Base-by-base conservation (phyloP, 2,329 filamentous ascomycete species). In the Xylariaceae sp. region DNA sequence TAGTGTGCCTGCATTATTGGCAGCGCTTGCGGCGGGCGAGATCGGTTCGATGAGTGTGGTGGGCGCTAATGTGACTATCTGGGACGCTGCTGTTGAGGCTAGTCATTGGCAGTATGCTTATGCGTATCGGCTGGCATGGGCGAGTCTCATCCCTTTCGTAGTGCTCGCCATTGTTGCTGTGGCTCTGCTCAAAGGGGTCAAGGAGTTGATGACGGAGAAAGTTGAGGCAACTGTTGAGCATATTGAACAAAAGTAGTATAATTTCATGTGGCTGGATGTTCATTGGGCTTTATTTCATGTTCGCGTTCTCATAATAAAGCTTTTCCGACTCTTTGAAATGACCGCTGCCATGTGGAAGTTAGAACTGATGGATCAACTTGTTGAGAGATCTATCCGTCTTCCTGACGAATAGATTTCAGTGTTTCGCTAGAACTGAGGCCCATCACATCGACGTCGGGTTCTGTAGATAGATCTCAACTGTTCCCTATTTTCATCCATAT, bases 131-230 rank as follows among this genome's bases (percentile, higher is more conserved):
- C 52, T 76, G 33, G 75, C 72, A 0, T 77, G 73, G 72, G 60
- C 69, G 6, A 74, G 69, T 38, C 65, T 77, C 17, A 70, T 76
- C 8, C 74, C 75, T 0, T 77, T 78, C 55, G 69, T 76, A 2
- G 70, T 75, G 4, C 52, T 77, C 20, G 74, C 72, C 1, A 60
- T 73, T 4, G 62, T 71, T 2, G 65, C 68, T 0, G 66, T 77
- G 5, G 62, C 59, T 11, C 66, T 68, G 43, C 53, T 76, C 57
- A 70, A 69, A 40, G 71, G 71, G 0, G 73, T 77, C 0, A 69
- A 67, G 48, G 71, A 76, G 37, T 57, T 76, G 37, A 77, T 77
- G 73, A 77, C 73, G 14, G 74, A 77, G 50, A 70, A 74, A 58
- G 69, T 77, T 4, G 74, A 77, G 57, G 74, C 73, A 20, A 75